Evolutionary conservation across 352 stramenopile species (phyloP), one percentile per base, ranked within the genome.

Genomic region (Phytophthora sp.): DNA sequence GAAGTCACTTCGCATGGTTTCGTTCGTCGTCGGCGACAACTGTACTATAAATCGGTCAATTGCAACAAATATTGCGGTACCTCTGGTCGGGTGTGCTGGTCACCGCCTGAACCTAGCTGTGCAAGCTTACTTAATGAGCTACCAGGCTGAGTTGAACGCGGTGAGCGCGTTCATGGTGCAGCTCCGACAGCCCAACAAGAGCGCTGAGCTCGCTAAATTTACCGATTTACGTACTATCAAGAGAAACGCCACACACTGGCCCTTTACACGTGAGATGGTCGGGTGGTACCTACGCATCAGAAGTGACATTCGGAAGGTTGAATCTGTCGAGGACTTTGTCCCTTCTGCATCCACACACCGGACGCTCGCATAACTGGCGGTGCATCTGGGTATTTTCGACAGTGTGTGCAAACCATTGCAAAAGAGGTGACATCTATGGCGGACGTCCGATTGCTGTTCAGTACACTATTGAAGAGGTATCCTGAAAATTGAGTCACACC

Each of bases 391-490:
- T 9, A 38, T 63, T 50, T 60, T 71, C 30, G 33, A 71, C 38
- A 71, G 61, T 31, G 49, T 63, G 1, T 71, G 54, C 35, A 56
- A 70, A 63, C 20, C 55, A 63, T 4, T 55, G 67, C 29, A 2
- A 24, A n/a, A n/a, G n/a, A n/a, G n/a, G n/a, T n/a, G n/a, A 52
- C 27, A 16, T n/a, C n/a, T n/a, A 31, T 73, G 36, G 58, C 51
- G 6, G 47, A 73, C 5, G 49, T 55, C 1, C 44, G 65, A 13
- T 39, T 45, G 0, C 54, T 63, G 8, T 71, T 74, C 46, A 59
- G 63, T 23, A 35, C 23, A 41, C 35, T 41, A n/a, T 20, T 41
- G 15, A 7, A 41, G 20, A 41, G 12, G 35, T 41, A 41, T 41
- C 35, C 35, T 20, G 20, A n/a, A 12, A 12, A 20, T 41, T 12